Base-by-base conservation (phyloP, 2,329 filamentous ascomycete genomes). In the Pezicula rhizophila region DNA sequence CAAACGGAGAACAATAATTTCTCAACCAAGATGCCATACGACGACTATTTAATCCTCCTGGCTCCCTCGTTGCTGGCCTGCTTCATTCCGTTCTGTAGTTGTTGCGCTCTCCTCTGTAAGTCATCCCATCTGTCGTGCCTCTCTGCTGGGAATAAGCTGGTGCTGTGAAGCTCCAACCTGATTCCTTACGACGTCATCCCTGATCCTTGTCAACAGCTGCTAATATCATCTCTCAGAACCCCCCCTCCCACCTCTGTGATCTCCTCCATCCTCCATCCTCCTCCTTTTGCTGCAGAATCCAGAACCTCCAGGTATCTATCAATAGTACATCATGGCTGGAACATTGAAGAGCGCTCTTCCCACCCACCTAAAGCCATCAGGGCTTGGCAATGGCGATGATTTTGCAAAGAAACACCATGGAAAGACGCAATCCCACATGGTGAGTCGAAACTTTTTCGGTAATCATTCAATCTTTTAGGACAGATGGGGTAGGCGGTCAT, bases 391-490 rank as follows among this genome's bases (percentile, higher is more conserved):
- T 56, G 72, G 67, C 55, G 65, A 66, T 48, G 59, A 69, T 53
- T 70, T 82, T 57, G 72, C 77, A 60, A 75, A 77, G 60, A 82
- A 84, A 67, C 87, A 89, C 67, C 86, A 91, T 70, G 87, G 87
- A 73, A 91, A 91, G 80, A 87, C 85, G 60, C 85, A 87, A 69
- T 89, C 85, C 53, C 87, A 91, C 71, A 87, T 91, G 82, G 87
- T 87, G 72, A 81, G 86, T 83, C 50, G 15, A 17, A 20, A 4
- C 28, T 17, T 35, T 38, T 37, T 20, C 7, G 18, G 7, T 17
- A 10, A 10, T 14, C 14, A 20, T 7, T 14, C 23, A 33, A 18
- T 33, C 26, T 14, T 26, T 7, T 11, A 8, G 20, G 44, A 18
- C 6, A 25, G 35, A 45, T 5, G 5, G 10, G 14, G 18, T 7